Evolutionary conservation across 2,329 filamentous ascomycete genomes (phyloP).

Genomic region (Cercospora sojina): DNA sequence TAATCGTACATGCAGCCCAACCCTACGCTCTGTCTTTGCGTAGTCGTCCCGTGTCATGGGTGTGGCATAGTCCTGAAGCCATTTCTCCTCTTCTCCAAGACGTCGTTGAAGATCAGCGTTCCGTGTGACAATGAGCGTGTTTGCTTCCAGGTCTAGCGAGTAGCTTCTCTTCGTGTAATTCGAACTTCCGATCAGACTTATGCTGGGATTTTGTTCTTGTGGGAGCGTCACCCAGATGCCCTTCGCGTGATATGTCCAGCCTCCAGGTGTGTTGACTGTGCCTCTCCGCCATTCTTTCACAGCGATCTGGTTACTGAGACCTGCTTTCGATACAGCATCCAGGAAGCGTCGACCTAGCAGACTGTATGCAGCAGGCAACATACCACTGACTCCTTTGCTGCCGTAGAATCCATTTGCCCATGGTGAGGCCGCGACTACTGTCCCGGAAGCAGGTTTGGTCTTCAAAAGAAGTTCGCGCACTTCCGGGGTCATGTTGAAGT

Average conservation of each 20-base stretch:
- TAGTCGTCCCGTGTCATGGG: constrained; percentile 74
- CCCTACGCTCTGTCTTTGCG: constrained; percentile 74
- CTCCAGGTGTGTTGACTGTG: constrained; percentile 73
- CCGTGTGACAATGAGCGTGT: constrained; percentile 78
- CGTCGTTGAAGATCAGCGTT: constrained; percentile 69
- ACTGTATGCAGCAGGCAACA: constrained; percentile 89
- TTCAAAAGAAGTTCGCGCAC: constrained; percentile 76
- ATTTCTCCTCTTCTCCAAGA: constrained; percentile 75
- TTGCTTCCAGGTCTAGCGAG: constrained; percentile 85
- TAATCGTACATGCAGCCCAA: constrained; percentile 78
- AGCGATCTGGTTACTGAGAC: constrained; percentile 59
- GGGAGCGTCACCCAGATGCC: constrained; percentile 85
- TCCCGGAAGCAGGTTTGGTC: constrained; percentile 68
- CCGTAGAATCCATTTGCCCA: constrained; percentile 95
- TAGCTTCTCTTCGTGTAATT: constrained; percentile 97
- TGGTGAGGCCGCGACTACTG: constrained; percentile 87
- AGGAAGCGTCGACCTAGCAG: constrained; percentile 82
- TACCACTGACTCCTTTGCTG: constrained; percentile 81
- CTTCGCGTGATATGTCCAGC: constrained; percentile 98
- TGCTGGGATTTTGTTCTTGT: constrained; percentile 60
- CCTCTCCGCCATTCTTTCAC: constrained; percentile 88
- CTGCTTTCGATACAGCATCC: constrained; percentile 56
- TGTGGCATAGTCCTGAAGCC: constrained; percentile 72
- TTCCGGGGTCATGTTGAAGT: constrained; percentile 92
- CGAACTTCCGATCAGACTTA: constrained; percentile 84